Base-by-base conservation (phyloP, 768 basidiomycete species). In the Boletus reticuloceps region DNA sequence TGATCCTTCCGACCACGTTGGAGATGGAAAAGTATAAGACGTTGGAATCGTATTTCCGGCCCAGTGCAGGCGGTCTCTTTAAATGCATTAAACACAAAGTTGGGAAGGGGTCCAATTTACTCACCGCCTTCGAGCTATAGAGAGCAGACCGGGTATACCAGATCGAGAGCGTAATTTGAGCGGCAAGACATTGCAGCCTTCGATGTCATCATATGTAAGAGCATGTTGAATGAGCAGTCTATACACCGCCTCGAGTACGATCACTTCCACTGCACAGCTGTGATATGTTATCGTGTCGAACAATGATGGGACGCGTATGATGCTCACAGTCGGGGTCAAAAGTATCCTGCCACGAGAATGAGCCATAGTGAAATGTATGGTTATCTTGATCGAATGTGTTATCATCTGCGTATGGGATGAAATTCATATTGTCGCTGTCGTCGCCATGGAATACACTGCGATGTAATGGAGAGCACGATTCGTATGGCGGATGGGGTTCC, bases 391-490 rank as follows among this genome's bases (percentile, higher is more conserved):
- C 59, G 58, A 89, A 90, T 0, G 45, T 61, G 4, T 77, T 75
- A 42, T 89, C 86, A 60, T 89, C 86, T 0, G 80, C 74, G 50
- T 81, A 82, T 2, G 86, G 86, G 7, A 87, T 67, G 64, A 87
- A 89, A 3, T 75, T 74, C 75, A 88, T 78, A 20, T 71, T 66
- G 55, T 76, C 72, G 7, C 81, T 70, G 54, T 88, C 87, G 55
- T 88, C 86, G 5, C 82, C 85, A 17, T 74, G 71, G 43, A 77
- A 74, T 16, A 83, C 70, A 44, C 74, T 84, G 44, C 76, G 74
- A 12, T 64, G 59, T 3, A 75, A 58, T 2, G 85, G 82, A 3
- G 83, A 73, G 62, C 84, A 86, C 2, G 76, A 72, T 59, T 87
- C 84, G 62, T 89, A 88, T 6, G 66, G 59, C 0, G 80, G 73